Conservation (phyloP, 805 yeast species). For the Novakomyces olei region DNA sequence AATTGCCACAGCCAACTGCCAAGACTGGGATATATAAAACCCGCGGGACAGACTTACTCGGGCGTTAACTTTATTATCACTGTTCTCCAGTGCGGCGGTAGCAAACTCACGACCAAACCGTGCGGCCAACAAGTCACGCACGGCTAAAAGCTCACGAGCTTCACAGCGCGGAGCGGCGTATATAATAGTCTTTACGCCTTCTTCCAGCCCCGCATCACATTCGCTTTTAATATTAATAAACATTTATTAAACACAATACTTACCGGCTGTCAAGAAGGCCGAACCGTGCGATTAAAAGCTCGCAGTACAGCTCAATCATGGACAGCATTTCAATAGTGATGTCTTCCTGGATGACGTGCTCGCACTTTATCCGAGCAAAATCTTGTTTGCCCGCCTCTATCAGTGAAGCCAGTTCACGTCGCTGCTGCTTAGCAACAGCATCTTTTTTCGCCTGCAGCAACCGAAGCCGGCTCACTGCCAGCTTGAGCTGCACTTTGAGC, state of each 20-base stretch:
- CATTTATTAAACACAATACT: not conserved
- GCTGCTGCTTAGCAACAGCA: conserved; percentile 52
- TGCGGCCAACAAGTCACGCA: conserved; percentile 38
- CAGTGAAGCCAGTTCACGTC: conserved; percentile 49
- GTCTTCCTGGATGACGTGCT: conserved; percentile 65
- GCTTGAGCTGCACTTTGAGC: conserved; percentile 23
- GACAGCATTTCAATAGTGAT: conserved; percentile 59
- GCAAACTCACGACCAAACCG: conserved; percentile 52
- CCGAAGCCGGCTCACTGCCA: conserved; percentile 49
- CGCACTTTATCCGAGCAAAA: conserved; percentile 66
- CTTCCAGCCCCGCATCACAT: conserved; percentile 42
- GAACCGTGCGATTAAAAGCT: conserved; percentile 52
- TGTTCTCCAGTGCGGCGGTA: conserved; percentile 30
- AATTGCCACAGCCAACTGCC: no score
- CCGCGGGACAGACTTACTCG: no score
- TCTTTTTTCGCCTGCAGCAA: conserved; percentile 53
- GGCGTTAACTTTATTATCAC: conserved; percentile 34
- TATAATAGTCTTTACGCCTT: conserved; percentile 49
- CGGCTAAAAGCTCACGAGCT: conserved; percentile 40
- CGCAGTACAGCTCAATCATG: conserved; percentile 61
- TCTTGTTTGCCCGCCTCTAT: conserved; percentile 50
- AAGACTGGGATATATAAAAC: no score
- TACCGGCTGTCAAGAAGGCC: conserved; percentile 18
- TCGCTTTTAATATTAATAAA: conserved; percentile 7
- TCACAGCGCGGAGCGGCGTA: conserved; percentile 55